Percentiles rank a stretch among this genome's conserved stretches.
These are phyloP conservation scores for Cyberlindnera subsufficiens DNA, from an alignment of 805 yeast genomes.

Conservation along the genomic window DNA sequence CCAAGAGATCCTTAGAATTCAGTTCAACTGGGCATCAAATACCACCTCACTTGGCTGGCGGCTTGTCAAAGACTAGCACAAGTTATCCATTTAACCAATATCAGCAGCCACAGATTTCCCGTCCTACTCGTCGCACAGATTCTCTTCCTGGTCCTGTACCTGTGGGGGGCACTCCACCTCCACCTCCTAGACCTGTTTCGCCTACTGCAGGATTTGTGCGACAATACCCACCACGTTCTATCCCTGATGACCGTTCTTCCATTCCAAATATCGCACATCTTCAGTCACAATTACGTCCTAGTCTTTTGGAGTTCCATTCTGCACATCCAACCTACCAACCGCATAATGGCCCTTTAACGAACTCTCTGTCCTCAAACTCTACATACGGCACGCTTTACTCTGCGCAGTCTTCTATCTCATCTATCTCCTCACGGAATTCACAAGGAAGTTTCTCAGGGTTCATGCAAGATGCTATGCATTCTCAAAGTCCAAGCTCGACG, in stretches of 20 bases:
- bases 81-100: neutral
- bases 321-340: conserved; percentile 3
- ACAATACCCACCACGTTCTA: conserved; percentile 17
- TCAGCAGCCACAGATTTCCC: neutral
- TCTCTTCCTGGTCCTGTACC: neutral
- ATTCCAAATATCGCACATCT: conserved; percentile 15
- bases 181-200: neutral
- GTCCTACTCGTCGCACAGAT: no score
- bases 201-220: no score
- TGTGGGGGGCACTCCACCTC: conserved; percentile 1
- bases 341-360: conserved; percentile 1
- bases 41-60: neutral
- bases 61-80: neutral
- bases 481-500: neutral
- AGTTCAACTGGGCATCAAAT: neutral
- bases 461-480: conserved; percentile 1
- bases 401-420: conserved; percentile 20
- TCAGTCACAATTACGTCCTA: conserved; percentile 20
- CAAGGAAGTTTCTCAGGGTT: conserved; percentile 14
- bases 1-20: neutral
- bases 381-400: conserved; percentile 19
- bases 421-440: conserved; percentile 20
- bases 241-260: conserved; percentile 14
- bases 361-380: conserved; percentile 18
- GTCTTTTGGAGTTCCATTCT: conserved; percentile 18